Evolutionary conservation across 768 basidiomycete genomes (phyloP), one percentile per base, ranked within the genome.

Genomic region (Tylopilus rubrobrunneus): DNA sequence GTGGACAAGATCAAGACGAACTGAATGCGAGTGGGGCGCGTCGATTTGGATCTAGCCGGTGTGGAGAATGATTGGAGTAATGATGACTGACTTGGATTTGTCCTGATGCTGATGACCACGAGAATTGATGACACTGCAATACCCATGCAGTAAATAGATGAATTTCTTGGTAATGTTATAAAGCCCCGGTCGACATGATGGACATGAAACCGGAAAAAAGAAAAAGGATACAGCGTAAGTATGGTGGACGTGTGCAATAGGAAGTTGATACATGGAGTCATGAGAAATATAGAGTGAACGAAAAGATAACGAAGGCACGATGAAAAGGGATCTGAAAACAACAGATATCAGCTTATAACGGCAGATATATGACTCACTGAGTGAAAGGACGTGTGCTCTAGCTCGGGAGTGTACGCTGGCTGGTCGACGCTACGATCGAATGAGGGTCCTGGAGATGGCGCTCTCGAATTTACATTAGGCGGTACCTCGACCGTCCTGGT

Each of bases 1-100:
- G 28, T n/a, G 5, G 60, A 61, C 37, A 69, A 69, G 60, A 66
- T 69, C 53, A 69, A 69, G 63, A 65, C 31, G 1, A 68, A 65
- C 49, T 60, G 51, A 42, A 19, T 10, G 23, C n/a, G 15, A 21
- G 4, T 12, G 11, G 41, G 28, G 7, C 4, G 19, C 19, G 21
- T 46, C 21, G 40, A 25, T n/a, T 36, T 37, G 28, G 44, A 31
- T 23, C 7, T 5, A 23, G 33, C 2, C 7, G 11, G 36, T n/a
- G 31, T 10, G 8, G 12, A 28, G 31, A 43, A 29, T 4, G 23
- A 1, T 23, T 36, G 31, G 9, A 29, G 42, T 21, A 15, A n/a
- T 12, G 43, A 44, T 3, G 43, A n/a, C 14, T 29, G 21, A 34
- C 37, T 45, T 60, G 33, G 28, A 49, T 49, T 41, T 9, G 21